Evolutionary conservation across 169 alveolate species (phyloP).

Genomic region (Eimeria praecox): DNA sequence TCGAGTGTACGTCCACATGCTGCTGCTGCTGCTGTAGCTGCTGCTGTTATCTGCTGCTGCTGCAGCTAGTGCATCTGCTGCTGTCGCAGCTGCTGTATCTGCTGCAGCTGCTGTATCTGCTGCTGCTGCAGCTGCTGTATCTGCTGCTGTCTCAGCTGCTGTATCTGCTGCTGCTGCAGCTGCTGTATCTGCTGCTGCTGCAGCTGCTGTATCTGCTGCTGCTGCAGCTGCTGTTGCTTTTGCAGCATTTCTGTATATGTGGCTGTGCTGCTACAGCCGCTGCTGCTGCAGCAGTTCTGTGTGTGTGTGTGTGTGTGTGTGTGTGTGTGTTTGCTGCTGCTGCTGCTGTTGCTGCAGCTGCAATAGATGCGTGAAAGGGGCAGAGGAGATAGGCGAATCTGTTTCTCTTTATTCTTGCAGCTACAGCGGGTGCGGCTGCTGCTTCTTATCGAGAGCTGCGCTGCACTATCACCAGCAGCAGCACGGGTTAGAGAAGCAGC

Average conservation of each 20-base stretch:
- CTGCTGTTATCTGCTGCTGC: constrained; percentile 17
- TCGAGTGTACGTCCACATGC: constrained; percentile 18
- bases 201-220: neutral
- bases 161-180: neutral
- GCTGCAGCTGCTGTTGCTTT: neutral
- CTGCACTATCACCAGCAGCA: constrained; percentile 45
- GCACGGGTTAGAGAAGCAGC: constrained; percentile 64
- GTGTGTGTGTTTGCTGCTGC: neutral
- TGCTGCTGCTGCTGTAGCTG: constrained; percentile 10
- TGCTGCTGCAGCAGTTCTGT: neutral
- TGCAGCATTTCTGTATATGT: neutral
- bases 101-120: neutral
- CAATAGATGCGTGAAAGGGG: neutral
- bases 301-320: neutral
- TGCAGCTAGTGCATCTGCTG: neutral
- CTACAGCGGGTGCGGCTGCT: constrained; percentile 15
- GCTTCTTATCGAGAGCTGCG: constrained; percentile 30
- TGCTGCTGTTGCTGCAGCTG: constrained; percentile 40
- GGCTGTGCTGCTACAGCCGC: neutral
- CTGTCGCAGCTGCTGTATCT: neutral
- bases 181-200: constrained; percentile 22
- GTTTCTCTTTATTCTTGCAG: neutral
- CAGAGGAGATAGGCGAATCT: constrained; percentile 23
- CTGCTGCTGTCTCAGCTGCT: too few relatives aligned
- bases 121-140: neutral